These are phyloP conservation scores for Fusarium staphyleae DNA, from an alignment of 2,329 filamentous ascomycete species.

Conservation along the genomic window DNA sequence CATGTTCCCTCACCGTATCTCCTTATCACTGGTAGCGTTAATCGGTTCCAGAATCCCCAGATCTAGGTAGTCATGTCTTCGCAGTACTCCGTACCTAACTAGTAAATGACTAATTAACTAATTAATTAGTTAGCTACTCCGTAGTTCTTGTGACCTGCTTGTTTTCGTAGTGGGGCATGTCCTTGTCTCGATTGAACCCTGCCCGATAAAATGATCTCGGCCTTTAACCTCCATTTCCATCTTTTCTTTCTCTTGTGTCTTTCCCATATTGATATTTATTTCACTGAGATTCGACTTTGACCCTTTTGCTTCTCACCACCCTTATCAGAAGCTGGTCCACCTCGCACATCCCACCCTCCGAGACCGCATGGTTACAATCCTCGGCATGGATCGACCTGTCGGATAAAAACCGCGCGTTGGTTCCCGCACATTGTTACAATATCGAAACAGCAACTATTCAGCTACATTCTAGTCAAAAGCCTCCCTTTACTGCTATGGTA, in stretches of 20 bases:
- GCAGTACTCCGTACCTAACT: too few species aligned
- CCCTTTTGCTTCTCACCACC: neutral
- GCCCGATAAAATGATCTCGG: conserved; percentile 27
- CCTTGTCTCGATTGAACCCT: conserved; percentile 23
- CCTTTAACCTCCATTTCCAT: conserved; percentile 4
- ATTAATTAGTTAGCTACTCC: too few species aligned
- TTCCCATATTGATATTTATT: neutral
- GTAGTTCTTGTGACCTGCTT: conserved; percentile 29
- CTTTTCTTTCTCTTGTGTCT: conserved; percentile 1
- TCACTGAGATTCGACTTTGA: neutral
- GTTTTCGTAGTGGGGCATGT: conserved; percentile 34
- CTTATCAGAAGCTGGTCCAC: conserved; percentile 8
- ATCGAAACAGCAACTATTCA: neutral
- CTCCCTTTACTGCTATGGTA: conserved; percentile 15
- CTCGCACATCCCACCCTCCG: conserved; percentile 13
- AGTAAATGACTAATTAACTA: too few species aligned
- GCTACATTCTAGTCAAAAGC: neutral
- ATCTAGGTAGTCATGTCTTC: conserved; percentile 13
- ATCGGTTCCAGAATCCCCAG: conserved; percentile 21
- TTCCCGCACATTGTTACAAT: neutral
- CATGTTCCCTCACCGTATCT: conserved; percentile 26
- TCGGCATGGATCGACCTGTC: conserved; percentile 26
- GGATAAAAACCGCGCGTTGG: conserved; percentile 24
- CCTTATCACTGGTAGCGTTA: conserved; percentile 1
- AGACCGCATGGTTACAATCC: conserved; percentile 24